phyloP scores from a whole-genome alignment of 179 eudicot species.

The Silene vulgaris region DNA sequence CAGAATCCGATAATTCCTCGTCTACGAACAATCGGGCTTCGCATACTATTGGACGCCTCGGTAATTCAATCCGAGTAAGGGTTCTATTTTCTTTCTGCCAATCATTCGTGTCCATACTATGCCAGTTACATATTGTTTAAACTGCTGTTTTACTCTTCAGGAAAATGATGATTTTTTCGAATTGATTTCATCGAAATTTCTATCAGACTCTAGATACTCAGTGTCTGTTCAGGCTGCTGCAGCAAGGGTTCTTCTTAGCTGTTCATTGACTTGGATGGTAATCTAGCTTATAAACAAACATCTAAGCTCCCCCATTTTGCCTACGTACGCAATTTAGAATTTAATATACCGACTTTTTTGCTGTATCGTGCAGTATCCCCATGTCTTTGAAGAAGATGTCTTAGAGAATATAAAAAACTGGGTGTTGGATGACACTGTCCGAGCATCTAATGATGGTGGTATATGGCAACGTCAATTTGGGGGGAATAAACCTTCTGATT shows the following conservation, averaged over 20 bases:
- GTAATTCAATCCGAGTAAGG: conserved; percentile 70
- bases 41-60: conserved; percentile 74
- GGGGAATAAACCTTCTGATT: conserved; percentile 49
- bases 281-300: background rate
- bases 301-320: background rate
- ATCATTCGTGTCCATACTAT: background rate
- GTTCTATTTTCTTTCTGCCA: background rate
- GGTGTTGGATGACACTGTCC: conserved; percentile 63
- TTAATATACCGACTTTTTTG: conserved; percentile 13
- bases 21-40: conserved; percentile 59
- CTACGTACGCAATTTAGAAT: background rate
- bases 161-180: conserved; percentile 97
- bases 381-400: conserved; percentile 85
- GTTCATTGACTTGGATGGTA: conserved; percentile 93
- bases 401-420: conserved; percentile 69
- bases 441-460: conserved; percentile 39
- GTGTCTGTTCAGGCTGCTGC: conserved; percentile 77
- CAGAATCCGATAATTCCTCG: conserved; percentile 62
- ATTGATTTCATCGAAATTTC: conserved; percentile 68
- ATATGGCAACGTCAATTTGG: conserved; percentile 51
- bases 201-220: conserved; percentile 71
- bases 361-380: conserved; percentile 63
- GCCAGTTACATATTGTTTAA: background rate
- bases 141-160: conserved; percentile 37
- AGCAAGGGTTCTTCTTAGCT: conserved; percentile 75